Conservation (phyloP, 306 rosid species). For the Cucurbita moschata region DNA sequence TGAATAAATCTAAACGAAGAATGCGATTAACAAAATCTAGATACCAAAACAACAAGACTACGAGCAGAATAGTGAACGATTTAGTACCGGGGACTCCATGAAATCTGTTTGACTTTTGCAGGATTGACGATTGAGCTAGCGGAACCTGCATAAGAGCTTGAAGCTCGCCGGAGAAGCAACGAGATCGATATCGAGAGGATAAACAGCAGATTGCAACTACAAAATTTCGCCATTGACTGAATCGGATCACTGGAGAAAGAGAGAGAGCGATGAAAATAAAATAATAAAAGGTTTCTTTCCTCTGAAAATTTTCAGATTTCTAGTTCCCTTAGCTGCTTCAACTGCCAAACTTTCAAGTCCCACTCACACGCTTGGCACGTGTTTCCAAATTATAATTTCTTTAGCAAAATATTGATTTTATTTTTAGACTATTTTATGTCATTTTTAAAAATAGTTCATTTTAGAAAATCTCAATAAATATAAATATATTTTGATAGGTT, state of each 20-base stretch:
- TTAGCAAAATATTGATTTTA: neutral
- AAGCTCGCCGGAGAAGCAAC: conserved; percentile 18
- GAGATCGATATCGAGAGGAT: conserved; percentile 24
- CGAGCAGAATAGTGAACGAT: neutral
- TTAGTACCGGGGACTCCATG: conserved; percentile 77
- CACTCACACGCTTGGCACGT: neutral
- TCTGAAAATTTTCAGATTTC: neutral
- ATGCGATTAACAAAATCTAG: neutral
- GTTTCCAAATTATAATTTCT: neutral
- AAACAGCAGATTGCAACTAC: conserved; percentile 12
- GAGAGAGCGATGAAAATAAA: conserved; percentile 2
- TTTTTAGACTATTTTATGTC: neutral
- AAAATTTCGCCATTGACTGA: conserved; percentile 23
- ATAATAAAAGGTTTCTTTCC: neutral
- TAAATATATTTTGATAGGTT: no score
- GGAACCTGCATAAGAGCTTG: conserved; percentile 58
- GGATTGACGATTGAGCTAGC: conserved; percentile 76
- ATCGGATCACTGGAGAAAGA: neutral
- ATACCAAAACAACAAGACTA: neutral
- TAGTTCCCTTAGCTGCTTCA: neutral
- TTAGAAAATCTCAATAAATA: neutral
- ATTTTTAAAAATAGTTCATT: neutral
- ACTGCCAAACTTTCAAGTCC: neutral
- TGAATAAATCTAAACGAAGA: neutral
- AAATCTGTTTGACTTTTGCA: conserved; percentile 79